These are phyloP conservation scores for Fusarium sp. DNA, from an alignment of 2,329 filamentous ascomycete species.

Conservation along the genomic window DNA sequence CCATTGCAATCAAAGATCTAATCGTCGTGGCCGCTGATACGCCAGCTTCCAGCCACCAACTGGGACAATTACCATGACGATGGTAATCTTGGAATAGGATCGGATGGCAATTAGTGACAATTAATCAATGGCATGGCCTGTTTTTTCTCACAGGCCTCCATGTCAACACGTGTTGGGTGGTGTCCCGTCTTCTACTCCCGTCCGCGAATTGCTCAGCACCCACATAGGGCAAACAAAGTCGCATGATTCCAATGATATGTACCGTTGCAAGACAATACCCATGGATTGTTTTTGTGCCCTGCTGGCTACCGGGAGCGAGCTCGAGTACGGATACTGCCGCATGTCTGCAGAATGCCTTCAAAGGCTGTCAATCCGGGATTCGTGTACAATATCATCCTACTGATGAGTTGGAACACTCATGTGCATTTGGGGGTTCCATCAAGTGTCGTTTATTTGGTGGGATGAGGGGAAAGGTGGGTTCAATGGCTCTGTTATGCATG, in stretches of 20 bases:
- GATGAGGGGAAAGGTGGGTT: constrained; percentile 7
- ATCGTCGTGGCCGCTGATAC: constrained; percentile 31
- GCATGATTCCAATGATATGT: constrained; percentile 26
- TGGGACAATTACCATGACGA: constrained; percentile 36
- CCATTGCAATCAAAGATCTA: constrained; percentile 34
- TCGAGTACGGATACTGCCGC: constrained; percentile 31
- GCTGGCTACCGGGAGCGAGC: constrained; percentile 9
- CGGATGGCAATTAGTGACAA: constrained; percentile 28
- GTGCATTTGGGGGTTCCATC: constrained; percentile 6
- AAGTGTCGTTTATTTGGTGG: neutral
- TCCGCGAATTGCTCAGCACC: constrained; percentile 6
- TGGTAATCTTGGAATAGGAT: constrained; percentile 42
- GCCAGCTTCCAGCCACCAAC: constrained; percentile 19
- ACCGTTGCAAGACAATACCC: constrained; percentile 20
- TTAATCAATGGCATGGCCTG: constrained; percentile 26
- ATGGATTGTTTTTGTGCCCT: neutral
- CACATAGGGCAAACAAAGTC: constrained; percentile 15
- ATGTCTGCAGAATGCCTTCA: neutral
- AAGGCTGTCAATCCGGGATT: neutral
- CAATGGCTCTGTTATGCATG: constrained; percentile 12
- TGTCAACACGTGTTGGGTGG: constrained; percentile 41
- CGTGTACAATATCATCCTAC: constrained; percentile 10
- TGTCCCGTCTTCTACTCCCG: constrained; percentile 38
- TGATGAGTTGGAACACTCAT: constrained; percentile 9
- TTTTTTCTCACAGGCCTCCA: constrained; percentile 23